Conservation (phyloP, 257 asterid species). For the Scutellaria baicalensis region DNA sequence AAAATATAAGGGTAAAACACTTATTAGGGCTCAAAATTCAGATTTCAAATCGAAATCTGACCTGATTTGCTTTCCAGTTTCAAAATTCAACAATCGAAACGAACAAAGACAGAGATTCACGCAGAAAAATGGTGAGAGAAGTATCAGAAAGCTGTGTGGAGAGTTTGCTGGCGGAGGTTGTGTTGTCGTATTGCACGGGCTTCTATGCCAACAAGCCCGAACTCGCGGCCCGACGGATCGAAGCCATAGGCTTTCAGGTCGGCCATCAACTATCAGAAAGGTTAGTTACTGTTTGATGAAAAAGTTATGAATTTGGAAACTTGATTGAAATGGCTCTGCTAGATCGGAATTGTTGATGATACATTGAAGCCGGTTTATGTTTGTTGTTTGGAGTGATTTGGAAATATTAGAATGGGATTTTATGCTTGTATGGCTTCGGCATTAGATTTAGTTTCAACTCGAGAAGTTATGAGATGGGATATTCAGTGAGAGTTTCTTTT, state of each 20-base stretch:
- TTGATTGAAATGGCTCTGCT: neutral
- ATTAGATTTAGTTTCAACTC: too few species aligned
- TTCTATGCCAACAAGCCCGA: slow-evolving; percentile 86
- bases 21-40: neutral
- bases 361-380: neutral
- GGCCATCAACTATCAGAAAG: slow-evolving; percentile 93
- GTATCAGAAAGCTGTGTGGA: slow-evolving; percentile 93
- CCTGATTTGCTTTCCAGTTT: neutral
- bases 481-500: too few species aligned
- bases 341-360: neutral
- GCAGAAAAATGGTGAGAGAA: slow-evolving; percentile 53
- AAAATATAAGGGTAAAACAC: too few species aligned
- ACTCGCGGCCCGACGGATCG: slow-evolving; percentile 94
- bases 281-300: slow-evolving; percentile 13
- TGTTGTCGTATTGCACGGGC: slow-evolving; percentile 67
- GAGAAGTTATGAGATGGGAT: too few species aligned
- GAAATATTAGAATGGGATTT: too few species aligned
- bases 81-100: neutral
- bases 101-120: neutral
- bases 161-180: slow-evolving; percentile 83
- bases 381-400: too few species aligned
- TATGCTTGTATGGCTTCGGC: too few species aligned
- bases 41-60: neutral
- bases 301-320: neutral
- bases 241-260: slow-evolving; percentile 92